Evolutionary conservation across 768 basidiomycete genomes (phyloP).

Genomic region (Brasilioporus rufonigricans): DNA sequence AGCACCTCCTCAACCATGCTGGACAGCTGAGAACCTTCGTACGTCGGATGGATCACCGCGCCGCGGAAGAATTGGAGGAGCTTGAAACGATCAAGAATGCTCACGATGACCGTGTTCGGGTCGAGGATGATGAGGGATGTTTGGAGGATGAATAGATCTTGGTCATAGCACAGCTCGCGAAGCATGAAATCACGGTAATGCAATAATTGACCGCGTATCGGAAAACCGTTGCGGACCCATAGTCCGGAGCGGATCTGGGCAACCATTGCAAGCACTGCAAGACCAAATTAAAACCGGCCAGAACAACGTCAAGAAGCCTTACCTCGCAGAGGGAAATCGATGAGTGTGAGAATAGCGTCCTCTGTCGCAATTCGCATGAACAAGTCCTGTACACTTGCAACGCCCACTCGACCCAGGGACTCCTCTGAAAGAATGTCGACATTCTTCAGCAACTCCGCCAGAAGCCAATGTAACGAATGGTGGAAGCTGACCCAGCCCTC

Average conservation of each 20-base stretch:
- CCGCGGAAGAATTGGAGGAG: conserved; percentile 79
- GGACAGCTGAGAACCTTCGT: conserved; percentile 68
- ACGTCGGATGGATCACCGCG: conserved; percentile 47
- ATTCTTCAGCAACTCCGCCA: conserved; percentile 87
- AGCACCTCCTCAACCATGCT: conserved; percentile 92
- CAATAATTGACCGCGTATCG: conserved; percentile 89
- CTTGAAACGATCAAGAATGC: conserved; percentile 88
- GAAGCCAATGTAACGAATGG: conserved; percentile 87
- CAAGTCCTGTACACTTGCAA: conserved; percentile 56
- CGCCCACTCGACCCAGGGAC: conserved; percentile 48
- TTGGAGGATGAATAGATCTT: conserved; percentile 90
- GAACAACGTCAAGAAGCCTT: conserved; percentile 24
- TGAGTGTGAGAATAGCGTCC: conserved; percentile 65
- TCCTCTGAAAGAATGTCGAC: conserved; percentile 63
- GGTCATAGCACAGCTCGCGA: conserved; percentile 94
- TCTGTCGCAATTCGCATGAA: conserved; percentile 62
- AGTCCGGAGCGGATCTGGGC: conserved; percentile 93
- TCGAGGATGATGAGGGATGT: conserved; percentile 76
- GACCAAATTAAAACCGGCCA: neutral
- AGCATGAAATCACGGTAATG: conserved; percentile 97
- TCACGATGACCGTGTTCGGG: conserved; percentile 76
- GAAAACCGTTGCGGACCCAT: conserved; percentile 97
- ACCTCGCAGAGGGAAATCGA: conserved; percentile 92
- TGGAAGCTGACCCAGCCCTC: conserved; percentile 90
- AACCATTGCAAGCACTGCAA: conserved; percentile 78